Evolutionary conservation across 2,329 filamentous ascomycete genomes (phyloP).

Genomic region (Alternaria solani): DNA sequence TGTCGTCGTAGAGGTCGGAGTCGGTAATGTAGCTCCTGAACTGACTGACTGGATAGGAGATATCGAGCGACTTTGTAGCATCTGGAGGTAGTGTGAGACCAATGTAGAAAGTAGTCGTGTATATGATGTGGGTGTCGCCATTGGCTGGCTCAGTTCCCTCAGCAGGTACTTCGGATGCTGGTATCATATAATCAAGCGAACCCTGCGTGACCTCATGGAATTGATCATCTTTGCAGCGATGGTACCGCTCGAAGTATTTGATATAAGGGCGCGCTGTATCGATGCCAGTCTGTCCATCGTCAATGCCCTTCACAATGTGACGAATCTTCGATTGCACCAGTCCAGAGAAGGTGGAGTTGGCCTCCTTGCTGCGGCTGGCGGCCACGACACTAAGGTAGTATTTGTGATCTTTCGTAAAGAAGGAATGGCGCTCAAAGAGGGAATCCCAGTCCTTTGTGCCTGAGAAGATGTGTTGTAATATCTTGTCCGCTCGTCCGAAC

Average conservation of each 20-base stretch:
- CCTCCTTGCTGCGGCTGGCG: conserved; percentile 82
- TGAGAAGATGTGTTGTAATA: conserved; percentile 80
- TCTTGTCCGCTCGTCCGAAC: conserved; percentile 76
- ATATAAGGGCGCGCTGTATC: conserved; percentile 89
- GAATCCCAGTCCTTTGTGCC: conserved; percentile 84
- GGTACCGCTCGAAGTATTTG: conserved; percentile 86
- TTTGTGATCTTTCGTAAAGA: conserved; percentile 92
- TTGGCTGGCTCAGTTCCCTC: conserved; percentile 43
- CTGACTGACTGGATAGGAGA: conserved; percentile 81
- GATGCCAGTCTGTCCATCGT: conserved; percentile 77
- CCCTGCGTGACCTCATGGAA: conserved; percentile 69
- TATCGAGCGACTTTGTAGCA: conserved; percentile 76
- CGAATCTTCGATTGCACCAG: conserved; percentile 93
- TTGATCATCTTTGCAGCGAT: conserved; percentile 71
- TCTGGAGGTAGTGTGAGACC: conserved; percentile 77
- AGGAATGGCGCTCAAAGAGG: conserved; percentile 87
- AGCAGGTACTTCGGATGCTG: conserved; percentile 58
- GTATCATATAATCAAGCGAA: conserved; percentile 67
- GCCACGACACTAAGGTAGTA: conserved; percentile 93
- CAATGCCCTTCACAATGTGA: conserved; percentile 81
- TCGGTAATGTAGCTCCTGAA: conserved; percentile 84
- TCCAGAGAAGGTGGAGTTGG: conserved; percentile 87
- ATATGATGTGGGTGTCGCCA: conserved; percentile 65
- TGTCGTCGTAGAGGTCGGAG: conserved; percentile 77
- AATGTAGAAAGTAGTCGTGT: conserved; percentile 94